Evolutionary conservation across 192 early-diverging fungal species (phyloP), one percentile per base, ranked within the genome.

Genomic region (Mortierella antarctica): DNA sequence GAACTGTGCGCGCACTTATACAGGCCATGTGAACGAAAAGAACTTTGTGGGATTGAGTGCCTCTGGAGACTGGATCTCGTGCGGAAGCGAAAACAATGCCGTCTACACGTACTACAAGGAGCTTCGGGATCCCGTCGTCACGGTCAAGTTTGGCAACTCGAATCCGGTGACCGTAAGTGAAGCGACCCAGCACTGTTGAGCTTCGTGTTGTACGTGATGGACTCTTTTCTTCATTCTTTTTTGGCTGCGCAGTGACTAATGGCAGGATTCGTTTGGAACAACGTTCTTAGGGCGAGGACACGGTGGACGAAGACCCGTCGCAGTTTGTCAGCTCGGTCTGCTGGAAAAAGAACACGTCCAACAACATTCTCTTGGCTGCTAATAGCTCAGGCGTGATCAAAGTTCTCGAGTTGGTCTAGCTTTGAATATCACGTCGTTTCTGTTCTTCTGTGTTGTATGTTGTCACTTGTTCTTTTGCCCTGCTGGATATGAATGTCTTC

Each of bases 11-110:
- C 84, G 95, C 39, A 93, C 93, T 15, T 99, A 88, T 82, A 82
- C 86, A 8, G 97, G 97, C 7, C 97, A 99, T 74, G 56, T 84
- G 10, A 99, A 99, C 71, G 95, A 97, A 72, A 96, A 95, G 85
- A 98, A 98, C 85, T 99, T 99, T 95, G 97, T 98, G 7, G 97
- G 97, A 3, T 85, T 99, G 65, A 92, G 91, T 31, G 87, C 92
- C 7, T 91, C 91, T 58, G 86, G 86, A 14, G 94, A 97, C 57
- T 96, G 94, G 89, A 94, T 99, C 70, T 85, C 94, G 0, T 97
- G 95, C 73, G 97, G 97, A 31, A 96, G 94, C 74, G 97, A 99
- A 83, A 95, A 92, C 57, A 97, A 99, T 83, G 89, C 91, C 5
- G 89, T 96, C 15, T 96, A 93, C 71, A 89, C 92, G 0, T 99